Conservation (phyloP, 176 grass and related monocot genomes). For the Puccinellia tenuiflora region DNA sequence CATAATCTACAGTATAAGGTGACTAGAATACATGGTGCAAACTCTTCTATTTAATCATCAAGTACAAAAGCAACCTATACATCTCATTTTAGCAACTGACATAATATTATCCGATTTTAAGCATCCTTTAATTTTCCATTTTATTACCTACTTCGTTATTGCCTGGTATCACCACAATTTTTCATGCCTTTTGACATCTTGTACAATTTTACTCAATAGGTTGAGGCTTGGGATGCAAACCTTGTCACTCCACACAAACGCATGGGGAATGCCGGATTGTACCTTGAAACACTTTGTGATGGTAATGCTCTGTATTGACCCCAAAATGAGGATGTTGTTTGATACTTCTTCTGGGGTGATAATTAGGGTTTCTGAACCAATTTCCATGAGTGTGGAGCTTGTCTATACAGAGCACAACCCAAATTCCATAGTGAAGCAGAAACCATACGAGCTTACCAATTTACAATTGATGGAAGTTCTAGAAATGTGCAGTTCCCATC, state of each 20-base stretch:
- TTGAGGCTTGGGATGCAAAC: constrained; percentile 95
- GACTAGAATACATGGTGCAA: background rate
- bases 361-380: background rate
- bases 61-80: background rate
- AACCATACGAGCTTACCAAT: background rate
- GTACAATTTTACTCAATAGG: constrained; percentile 39
- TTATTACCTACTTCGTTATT: constrained; percentile 7
- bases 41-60: constrained; percentile 15
- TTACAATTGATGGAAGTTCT: background rate
- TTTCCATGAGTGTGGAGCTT: background rate
- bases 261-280: constrained; percentile 75
- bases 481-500: background rate
- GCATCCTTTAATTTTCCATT: background rate
- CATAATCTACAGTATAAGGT: background rate
- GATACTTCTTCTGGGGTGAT: background rate
- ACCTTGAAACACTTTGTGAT: constrained; percentile 79
- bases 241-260: constrained; percentile 92
- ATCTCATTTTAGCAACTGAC: constrained; percentile 4
- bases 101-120: background rate
- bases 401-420: background rate
- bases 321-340: background rate
- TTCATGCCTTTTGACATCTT: constrained; percentile 23
- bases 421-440: constrained; percentile 9
- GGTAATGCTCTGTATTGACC: constrained; percentile 49
- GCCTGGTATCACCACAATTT: background rate